Evolutionary conservation across 352 stramenopile genomes (phyloP).

Genomic region (Blastocystis sp.): DNA sequence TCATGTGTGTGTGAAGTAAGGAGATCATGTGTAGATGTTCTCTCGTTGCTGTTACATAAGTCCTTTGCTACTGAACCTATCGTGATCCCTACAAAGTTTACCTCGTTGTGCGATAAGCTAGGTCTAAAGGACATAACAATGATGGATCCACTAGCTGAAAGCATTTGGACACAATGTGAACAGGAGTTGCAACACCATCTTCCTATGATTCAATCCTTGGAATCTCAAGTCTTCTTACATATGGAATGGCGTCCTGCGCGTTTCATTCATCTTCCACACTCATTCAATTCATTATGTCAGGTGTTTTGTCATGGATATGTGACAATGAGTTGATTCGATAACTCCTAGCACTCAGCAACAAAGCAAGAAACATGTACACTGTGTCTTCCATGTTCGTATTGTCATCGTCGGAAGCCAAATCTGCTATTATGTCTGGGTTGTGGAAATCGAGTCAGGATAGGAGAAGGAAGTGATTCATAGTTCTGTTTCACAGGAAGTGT

Average conservation of each 20-base stretch:
- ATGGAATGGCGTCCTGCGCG: neutral
- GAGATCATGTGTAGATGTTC: neutral
- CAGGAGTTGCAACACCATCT: too few relatives aligned
- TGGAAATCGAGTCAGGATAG: neutral
- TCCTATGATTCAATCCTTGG: too few relatives aligned
- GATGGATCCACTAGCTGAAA: too few relatives aligned
- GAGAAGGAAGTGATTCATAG: neutral
- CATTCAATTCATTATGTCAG: neutral
- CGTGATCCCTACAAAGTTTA: neutral
- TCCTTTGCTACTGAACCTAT: neutral
- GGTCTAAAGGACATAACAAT: too few relatives aligned
- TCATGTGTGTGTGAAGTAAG: neutral
- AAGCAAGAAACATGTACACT: too few relatives aligned
- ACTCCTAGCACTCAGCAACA: too few relatives aligned
- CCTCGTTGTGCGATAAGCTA: neutral
- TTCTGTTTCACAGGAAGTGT: neutral
- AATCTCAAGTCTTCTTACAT: too few relatives aligned
- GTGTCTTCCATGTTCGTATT: neutral
- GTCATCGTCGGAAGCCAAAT: neutral
- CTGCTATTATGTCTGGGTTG: neutral
- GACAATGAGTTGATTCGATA: too few relatives aligned
- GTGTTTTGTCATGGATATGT: neutral
- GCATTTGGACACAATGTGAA: too few relatives aligned
- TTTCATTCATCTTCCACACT: neutral
- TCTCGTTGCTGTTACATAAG: neutral